Evolutionary conservation across 1,139 yeast species (phyloP).

Genomic region (Yamadazyma sp.): DNA sequence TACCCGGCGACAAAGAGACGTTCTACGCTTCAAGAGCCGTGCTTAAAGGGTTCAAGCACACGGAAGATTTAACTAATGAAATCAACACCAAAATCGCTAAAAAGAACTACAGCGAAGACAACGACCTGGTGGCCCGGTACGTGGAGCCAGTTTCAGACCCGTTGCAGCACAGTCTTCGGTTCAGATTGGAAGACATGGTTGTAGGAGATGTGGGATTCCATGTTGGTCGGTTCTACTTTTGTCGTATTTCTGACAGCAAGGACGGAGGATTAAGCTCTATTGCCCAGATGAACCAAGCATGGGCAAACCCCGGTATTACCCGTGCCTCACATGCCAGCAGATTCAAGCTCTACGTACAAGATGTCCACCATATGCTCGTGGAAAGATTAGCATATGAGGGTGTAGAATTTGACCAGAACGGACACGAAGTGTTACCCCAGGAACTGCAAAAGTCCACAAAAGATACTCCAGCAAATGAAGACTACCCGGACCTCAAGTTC

Average conservation of each 20-base stretch:
- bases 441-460: background rate
- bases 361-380: slow-evolving; percentile 37
- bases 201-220: slow-evolving; percentile 49
- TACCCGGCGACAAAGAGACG: slow-evolving; percentile 48
- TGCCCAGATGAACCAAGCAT: slow-evolving; percentile 29
- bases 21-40: slow-evolving; percentile 41
- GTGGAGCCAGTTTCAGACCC: slow-evolving; percentile 48
- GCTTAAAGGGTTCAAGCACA: slow-evolving; percentile 36
- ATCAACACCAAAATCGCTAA: slow-evolving; percentile 33
- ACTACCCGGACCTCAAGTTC: slow-evolving; percentile 27
- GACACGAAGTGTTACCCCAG: slow-evolving; percentile 23
- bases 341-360: slow-evolving; percentile 54
- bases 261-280: slow-evolving; percentile 43
- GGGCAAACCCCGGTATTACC: slow-evolving; percentile 19
- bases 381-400: slow-evolving; percentile 31
- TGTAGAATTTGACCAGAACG: slow-evolving; percentile 34
- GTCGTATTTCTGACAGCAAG: slow-evolving; percentile 38
- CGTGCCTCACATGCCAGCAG: slow-evolving; percentile 29
- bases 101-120: slow-evolving; percentile 27
- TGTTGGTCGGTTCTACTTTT: slow-evolving; percentile 47
- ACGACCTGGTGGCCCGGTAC: slow-evolving; percentile 25
- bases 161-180: slow-evolving; percentile 33
- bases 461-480: slow-evolving; percentile 1
- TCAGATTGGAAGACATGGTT: slow-evolving; percentile 42
- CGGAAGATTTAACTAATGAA: slow-evolving; percentile 31